Percentiles rank a stretch among this genome's conserved stretches.
These are phyloP conservation scores for Lagenaria siceraria DNA, from an alignment of 306 rosid species.

Conservation along the genomic window DNA sequence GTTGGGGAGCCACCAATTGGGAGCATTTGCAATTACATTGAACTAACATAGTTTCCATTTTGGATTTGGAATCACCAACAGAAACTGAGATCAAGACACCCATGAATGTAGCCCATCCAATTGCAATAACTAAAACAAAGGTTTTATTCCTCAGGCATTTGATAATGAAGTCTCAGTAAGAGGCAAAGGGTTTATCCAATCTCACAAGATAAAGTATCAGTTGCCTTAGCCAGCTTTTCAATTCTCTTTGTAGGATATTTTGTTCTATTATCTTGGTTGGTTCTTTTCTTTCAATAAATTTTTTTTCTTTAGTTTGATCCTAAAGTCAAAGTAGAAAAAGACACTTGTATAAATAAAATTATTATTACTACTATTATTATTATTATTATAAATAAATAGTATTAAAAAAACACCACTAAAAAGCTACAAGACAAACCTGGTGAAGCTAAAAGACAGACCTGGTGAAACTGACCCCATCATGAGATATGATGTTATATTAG, in stretches of 20 bases:
- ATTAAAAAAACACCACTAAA: background rate
- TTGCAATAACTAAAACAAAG: background rate
- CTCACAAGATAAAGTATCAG: background rate
- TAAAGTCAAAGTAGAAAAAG: background rate
- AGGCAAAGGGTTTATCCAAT: background rate
- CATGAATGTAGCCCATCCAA: background rate
- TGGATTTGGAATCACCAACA: background rate
- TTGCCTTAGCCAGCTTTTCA: background rate
- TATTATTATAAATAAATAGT: too few relatives aligned
- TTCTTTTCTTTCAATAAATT: background rate
- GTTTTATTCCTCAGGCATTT: background rate
- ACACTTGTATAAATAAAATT: background rate
- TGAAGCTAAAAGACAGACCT: conserved; percentile 38
- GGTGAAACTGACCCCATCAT: conserved; percentile 99
- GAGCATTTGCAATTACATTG: background rate
- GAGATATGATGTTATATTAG: conserved; percentile 92
- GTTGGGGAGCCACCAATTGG: background rate
- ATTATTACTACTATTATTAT: background rate
- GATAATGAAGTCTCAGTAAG: background rate
- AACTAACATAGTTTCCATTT: background rate
- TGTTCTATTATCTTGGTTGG: background rate
- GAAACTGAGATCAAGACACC: background rate
- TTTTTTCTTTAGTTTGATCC: background rate
- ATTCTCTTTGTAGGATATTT: background rate
- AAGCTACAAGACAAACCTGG: conserved; percentile 4